These are phyloP conservation scores for Kodamaea laetipori DNA, from an alignment of 805 yeast species.

Conservation along the genomic window DNA sequence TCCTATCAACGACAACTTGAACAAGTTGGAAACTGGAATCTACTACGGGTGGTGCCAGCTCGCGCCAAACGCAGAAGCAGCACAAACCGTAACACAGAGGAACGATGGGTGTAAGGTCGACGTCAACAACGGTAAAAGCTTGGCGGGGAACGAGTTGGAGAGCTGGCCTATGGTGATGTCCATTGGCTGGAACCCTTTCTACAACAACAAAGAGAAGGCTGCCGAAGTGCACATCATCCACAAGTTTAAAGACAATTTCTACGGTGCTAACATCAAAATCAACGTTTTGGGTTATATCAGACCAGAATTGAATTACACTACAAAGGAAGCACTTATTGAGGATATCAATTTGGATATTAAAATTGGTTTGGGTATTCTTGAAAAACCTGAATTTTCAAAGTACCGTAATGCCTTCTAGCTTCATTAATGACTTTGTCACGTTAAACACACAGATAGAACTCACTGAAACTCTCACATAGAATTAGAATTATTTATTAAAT, in stretches of 20 bases:
- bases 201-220: slow-evolving; percentile 73
- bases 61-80: slow-evolving; percentile 17
- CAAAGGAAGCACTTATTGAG: slow-evolving; percentile 78
- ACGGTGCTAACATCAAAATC: slow-evolving; percentile 76
- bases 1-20: slow-evolving; percentile 53
- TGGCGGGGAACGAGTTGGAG: slow-evolving; percentile 45
- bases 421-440: no score
- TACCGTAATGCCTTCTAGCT: neutral
- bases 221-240: slow-evolving; percentile 88
- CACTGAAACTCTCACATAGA: no score
- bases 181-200: slow-evolving; percentile 94
- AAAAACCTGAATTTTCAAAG: slow-evolving; percentile 18
- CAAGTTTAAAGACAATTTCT: slow-evolving; percentile 65
- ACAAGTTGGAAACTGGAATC: slow-evolving; percentile 68
- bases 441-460: no score
- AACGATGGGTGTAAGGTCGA: slow-evolving; percentile 34
- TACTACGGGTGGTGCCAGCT: slow-evolving; percentile 78
- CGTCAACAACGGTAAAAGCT: slow-evolving; percentile 61
- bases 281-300: slow-evolving; percentile 84
- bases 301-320: slow-evolving; percentile 84
- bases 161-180: slow-evolving; percentile 90
- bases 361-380: slow-evolving; percentile 57
- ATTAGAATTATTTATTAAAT: no score
- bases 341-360: slow-evolving; percentile 82
- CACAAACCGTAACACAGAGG: slow-evolving; percentile 15